These are phyloP conservation scores for Trichophyton simii DNA, from an alignment of 2,329 filamentous ascomycete species.

Conservation along the genomic window DNA sequence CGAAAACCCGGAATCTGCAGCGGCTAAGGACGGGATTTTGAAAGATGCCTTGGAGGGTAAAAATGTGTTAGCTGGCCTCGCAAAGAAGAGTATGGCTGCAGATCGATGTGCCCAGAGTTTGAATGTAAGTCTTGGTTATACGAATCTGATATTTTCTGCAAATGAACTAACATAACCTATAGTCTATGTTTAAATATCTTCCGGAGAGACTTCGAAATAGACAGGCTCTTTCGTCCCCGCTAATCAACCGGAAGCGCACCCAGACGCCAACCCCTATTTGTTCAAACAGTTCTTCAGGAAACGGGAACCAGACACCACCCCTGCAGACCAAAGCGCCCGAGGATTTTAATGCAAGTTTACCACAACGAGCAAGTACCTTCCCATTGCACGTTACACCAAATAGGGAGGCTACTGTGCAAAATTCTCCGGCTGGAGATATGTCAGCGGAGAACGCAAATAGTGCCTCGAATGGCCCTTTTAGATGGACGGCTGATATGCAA, in stretches of 20 bases:
- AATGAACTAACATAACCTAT: slow-evolving; percentile 10
- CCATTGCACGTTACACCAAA: slow-evolving; percentile 20
- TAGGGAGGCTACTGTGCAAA: slow-evolving; percentile 2
- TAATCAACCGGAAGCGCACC: slow-evolving; percentile 39
- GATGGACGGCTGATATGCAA: background rate
- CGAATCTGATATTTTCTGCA: background rate
- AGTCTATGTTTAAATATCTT: slow-evolving; percentile 74
- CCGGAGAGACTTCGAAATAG: slow-evolving; percentile 56
- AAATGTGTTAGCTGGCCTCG: slow-evolving; percentile 65
- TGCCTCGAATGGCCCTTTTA: background rate
- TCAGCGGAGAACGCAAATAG: slow-evolving; percentile 22
- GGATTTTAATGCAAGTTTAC: slow-evolving; percentile 12
- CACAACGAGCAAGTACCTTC: slow-evolving; percentile 31
- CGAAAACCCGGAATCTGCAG: slow-evolving; percentile 50
- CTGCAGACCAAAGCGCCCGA: slow-evolving; percentile 13
- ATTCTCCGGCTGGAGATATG: slow-evolving; percentile 16
- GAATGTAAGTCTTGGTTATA: slow-evolving; percentile 44
- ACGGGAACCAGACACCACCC: slow-evolving; percentile 13
- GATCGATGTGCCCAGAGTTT: slow-evolving; percentile 72
- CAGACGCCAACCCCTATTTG: slow-evolving; percentile 8
- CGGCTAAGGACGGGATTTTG: slow-evolving; percentile 58
- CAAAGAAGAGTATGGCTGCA: slow-evolving; percentile 75
- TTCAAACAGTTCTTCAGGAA: slow-evolving; percentile 8
- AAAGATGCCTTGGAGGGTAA: slow-evolving; percentile 76
- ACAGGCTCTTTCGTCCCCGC: slow-evolving; percentile 32